phyloP scores from a whole-genome alignment of 192 early-diverging fungal species.

The Podochytrium sp. region DNA sequence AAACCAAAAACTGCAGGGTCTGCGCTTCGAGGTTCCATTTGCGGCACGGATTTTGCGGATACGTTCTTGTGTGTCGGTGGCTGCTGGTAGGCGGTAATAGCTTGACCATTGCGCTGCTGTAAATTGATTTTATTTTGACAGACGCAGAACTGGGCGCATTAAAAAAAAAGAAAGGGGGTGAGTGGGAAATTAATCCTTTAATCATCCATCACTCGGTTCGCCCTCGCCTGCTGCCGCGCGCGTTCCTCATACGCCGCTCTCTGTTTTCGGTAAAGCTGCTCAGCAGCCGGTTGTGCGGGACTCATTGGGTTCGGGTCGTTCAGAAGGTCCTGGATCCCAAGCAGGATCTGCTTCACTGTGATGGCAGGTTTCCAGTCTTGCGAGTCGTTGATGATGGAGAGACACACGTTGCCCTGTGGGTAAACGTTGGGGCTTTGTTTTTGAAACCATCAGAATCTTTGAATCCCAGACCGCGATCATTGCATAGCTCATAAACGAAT shows the following conservation, averaged over 20 bases:
- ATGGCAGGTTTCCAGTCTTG: constrained; percentile 79
- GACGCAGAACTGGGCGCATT: no score
- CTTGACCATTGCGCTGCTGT: no score
- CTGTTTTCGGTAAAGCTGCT: constrained; percentile 68
- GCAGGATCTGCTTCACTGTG: constrained; percentile 93
- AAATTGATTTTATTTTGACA: no score
- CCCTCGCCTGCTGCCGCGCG: neutral
- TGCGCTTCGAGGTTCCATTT: no score
- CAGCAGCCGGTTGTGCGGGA: constrained; percentile 86
- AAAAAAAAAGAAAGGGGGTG: no score
- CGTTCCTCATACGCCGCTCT: constrained; percentile 28
- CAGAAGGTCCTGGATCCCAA: constrained; percentile 88
- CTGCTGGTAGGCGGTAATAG: no score
- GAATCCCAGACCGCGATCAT: neutral
- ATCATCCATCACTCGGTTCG: no score
- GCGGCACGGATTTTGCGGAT: no score
- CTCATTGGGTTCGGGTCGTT: constrained; percentile 86
- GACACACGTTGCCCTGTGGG: constrained; percentile 93
- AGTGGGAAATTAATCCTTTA: no score
- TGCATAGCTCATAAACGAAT: neutral
- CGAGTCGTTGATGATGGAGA: constrained; percentile 92
- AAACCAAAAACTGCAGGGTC: neutral
- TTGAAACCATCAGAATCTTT: neutral
- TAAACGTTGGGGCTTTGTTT: constrained; percentile 81
- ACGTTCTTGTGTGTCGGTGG: no score